Evolutionary conservation across 768 basidiomycete genomes (phyloP), one percentile per base, ranked within the genome.

Genomic region (Naganishia vishniacii): DNA sequence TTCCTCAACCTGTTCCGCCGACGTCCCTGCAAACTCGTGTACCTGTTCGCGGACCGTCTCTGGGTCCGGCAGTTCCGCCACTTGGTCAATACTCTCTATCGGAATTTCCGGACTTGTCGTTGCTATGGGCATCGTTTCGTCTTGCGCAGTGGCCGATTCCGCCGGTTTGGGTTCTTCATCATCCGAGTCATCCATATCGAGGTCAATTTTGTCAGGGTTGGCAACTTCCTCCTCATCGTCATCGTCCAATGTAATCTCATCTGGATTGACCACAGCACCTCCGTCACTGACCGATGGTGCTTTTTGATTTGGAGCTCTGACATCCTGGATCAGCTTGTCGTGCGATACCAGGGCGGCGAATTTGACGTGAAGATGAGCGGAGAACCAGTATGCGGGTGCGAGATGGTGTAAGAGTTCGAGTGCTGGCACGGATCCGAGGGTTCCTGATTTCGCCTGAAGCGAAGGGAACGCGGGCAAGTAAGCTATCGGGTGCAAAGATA

Each of bases 311-410:
- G n/a, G n/a, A n/a, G n/a, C n/a, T n/a, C n/a, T n/a, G 7, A 20
- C 42, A 26, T 41, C 63, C 16, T 34, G n/a, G 23, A 40, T 9
- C 8, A 47, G 48, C 15, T 64, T 31, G 31, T 28, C 51, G 58
- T 79, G 79, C 0, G 72, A 64, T 46, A 71, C 74, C 1, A 78
- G 75, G 2, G 91, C 93, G 65, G 91, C 86, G 70, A 88, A 97
- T 56, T 87, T 85, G 49, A 86, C 85, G 72, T 97, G 94, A 53
- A 97, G 71, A 77, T 97, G 94, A 0, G 91, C 93, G 3, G 89
- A 78, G 75, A 95, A 95, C 94, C 93, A 98, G 84, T 89, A 87
- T 48, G 81, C 71, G 0, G 93, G 93, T 70, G 83, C 81, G 32
- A 95, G 80, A 26, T 81, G 86, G 32, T 79, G 80, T 25, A 98